Base-by-base conservation (phyloP, 73 alveolate species). In the Paramecium pentaurelia region DNA sequence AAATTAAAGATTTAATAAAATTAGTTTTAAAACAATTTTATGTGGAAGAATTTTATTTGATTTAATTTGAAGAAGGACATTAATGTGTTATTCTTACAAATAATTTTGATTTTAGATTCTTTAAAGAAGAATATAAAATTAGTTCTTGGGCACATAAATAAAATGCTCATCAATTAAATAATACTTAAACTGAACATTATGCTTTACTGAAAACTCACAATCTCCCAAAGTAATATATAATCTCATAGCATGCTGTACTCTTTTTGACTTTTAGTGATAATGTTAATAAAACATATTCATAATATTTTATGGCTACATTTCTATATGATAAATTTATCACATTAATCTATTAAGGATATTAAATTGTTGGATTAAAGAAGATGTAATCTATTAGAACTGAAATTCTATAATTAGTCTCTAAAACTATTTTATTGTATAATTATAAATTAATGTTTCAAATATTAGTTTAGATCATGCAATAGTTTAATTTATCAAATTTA, bases 21-120 rank as follows among this genome's bases (percentile, higher is more conserved):
- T 5, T 73, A 25, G 47, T 73, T 28, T 12, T 73, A 44, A 40
- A 73, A 16, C 36, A 37, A 18, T 73, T 73, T 73, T 37, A 73
- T 37, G 60, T 73, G 38, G 60, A 73, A 16, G 60, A 73, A 37
- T 73, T 73, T 73, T 40, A 73, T 18, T 20, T 73, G 40, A 73
- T 73, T 16, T 20, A 73, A 73, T 73, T 73, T 34, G 60, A 73
- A 38, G 87, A 73, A 34, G 87, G 87, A 73, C 87, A 34, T 73
- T 14, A 37, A 73, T 73, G 87, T 25, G 47, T 73, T 64, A 64
- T 64, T 12, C 84, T 64, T 9, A 64, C 84, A 2, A 64, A 64
- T 28, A 64, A 64, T 64, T 64, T 64, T 32, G 84, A 64, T 64
- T 64, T 64, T 28, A 28, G 84, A 18, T 64, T 64, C 84, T 64